Conservation (phyloP, 2,329 filamentous ascomycete species). For the Aphanocladium album region DNA sequence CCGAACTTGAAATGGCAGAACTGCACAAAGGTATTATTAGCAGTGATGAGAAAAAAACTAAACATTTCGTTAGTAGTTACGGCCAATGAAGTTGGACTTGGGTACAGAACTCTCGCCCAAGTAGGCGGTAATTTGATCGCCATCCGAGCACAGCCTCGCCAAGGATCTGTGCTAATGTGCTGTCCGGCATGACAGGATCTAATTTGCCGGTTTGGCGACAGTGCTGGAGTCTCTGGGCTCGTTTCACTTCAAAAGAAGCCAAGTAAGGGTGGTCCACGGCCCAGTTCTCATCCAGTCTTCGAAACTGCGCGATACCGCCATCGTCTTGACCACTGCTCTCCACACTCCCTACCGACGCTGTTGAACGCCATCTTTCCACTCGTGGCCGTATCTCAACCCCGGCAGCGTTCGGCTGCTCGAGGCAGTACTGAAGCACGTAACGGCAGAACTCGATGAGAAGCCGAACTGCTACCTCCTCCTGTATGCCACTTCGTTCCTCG, state of each 20-base stretch:
- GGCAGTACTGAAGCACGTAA: background rate
- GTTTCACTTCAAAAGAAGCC: background rate
- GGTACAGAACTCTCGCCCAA: background rate
- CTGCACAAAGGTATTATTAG: background rate
- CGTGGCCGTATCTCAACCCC: background rate
- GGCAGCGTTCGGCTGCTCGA: background rate
- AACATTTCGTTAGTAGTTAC: background rate
- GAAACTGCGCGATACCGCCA: background rate
- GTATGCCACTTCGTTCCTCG: background rate
- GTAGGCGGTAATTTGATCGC: background rate
- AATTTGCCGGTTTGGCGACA: background rate
- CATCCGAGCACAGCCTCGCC: background rate
- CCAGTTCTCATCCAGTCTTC: background rate
- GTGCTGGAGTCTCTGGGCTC: background rate
- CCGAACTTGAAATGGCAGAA: too few relatives aligned
- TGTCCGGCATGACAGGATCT: background rate
- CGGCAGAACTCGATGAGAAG: background rate
- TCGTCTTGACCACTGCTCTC: background rate
- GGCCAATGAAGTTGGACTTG: background rate
- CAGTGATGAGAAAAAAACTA: constrained; percentile 1
- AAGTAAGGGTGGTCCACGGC: background rate
- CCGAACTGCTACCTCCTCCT: background rate
- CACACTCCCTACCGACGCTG: background rate
- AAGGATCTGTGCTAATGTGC: background rate
- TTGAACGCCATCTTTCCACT: background rate